Conservation (phyloP, 2,329 filamentous ascomycete species). For the Penicillium sp. region DNA sequence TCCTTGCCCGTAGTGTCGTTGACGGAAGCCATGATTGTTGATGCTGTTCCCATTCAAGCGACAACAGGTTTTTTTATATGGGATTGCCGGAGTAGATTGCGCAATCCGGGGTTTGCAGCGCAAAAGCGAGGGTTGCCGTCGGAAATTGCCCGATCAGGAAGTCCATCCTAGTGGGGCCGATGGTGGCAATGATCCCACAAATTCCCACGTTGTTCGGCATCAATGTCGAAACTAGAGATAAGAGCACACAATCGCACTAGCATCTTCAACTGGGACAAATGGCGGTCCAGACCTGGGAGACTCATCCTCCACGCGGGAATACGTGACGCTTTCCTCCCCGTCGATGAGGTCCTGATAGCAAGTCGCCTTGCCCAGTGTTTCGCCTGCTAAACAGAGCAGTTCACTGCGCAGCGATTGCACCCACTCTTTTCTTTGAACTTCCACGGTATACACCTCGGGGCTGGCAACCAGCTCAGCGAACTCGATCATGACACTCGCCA, state of each 20-base stretch:
- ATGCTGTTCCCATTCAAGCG: neutral
- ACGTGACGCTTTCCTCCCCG: neutral
- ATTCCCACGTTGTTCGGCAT: neutral
- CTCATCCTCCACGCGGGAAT: neutral
- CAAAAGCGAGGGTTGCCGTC: neutral
- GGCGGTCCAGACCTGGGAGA: neutral
- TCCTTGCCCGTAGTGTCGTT: neutral
- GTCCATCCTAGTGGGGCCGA: neutral
- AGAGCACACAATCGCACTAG: neutral
- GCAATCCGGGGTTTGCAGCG: neutral
- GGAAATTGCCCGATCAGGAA: conserved; percentile 6
- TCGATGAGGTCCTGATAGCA: conserved; percentile 4
- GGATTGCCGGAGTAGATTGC: neutral
- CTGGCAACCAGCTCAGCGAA: neutral
- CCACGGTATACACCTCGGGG: neutral
- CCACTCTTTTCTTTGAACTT: neutral
- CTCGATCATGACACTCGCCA: neutral
- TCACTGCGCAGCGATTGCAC: neutral
- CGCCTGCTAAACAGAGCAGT: neutral
- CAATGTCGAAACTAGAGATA: neutral
- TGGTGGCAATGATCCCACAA: too few relatives aligned
- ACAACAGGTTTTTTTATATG: neutral
- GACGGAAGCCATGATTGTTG: neutral
- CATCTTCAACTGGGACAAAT: neutral
- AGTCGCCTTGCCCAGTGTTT: neutral